Percentiles rank a stretch among this genome's conserved stretches.
phyloP scores from a whole-genome alignment of 2,329 filamentous ascomycete genomes.

The Fusarium chuoi region DNA sequence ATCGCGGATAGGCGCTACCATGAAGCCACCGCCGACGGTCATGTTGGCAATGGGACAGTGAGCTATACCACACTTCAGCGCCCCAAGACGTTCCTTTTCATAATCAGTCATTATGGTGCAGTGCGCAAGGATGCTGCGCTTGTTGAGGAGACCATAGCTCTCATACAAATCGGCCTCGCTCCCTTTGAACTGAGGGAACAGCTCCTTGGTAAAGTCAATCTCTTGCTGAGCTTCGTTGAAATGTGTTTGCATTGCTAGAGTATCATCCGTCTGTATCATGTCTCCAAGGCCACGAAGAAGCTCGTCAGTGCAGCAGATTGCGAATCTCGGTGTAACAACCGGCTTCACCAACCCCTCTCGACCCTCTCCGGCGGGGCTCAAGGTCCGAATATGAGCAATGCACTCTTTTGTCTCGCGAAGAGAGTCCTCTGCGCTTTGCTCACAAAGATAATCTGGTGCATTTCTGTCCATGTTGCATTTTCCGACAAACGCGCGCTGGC shows the following conservation, averaged over 20 bases:
- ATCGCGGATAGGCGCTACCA: constrained; percentile 14
- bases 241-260: constrained; percentile 14
- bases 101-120: constrained; percentile 22
- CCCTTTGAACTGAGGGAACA: constrained; percentile 9
- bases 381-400: neutral
- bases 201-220: neutral
- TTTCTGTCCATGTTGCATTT: constrained; percentile 24
- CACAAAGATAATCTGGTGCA: constrained; percentile 7
- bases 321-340: constrained; percentile 16
- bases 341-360: constrained; percentile 1
- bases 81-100: neutral
- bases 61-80: neutral
- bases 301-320: constrained; percentile 17
- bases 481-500: constrained; percentile 18
- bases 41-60: constrained; percentile 23
- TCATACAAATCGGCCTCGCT: constrained; percentile 20
- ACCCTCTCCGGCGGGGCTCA: rapidly evolving
- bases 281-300: constrained; percentile 13
- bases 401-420: constrained; percentile 9
- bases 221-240: constrained; percentile 27
- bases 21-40: constrained; percentile 14
- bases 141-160: constrained; percentile 10
- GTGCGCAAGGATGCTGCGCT: constrained; percentile 8
- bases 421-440: neutral
- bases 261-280: neutral